Conservation (phyloP, 148 eudicot genomes). For the Arctostaphylos glauca region DNA sequence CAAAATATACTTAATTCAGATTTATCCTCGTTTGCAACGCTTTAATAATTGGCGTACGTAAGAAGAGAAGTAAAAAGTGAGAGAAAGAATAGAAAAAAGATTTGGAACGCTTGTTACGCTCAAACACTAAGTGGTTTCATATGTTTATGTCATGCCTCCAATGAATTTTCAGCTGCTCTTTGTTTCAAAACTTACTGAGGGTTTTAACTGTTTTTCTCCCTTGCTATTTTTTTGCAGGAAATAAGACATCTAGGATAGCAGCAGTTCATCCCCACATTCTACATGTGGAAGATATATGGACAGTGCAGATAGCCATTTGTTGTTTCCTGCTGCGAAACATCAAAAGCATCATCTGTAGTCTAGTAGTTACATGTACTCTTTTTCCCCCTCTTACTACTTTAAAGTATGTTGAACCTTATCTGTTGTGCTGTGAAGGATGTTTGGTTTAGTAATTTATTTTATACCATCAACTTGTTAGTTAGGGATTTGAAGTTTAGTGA, state of each 20-base stretch:
- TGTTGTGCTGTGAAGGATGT: background rate
- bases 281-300: background rate
- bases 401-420: background rate
- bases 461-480: background rate
- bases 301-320: background rate
- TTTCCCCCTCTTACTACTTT: background rate
- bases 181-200: background rate
- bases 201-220: background rate
- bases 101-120: background rate
- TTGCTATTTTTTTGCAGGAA: conserved; percentile 7
- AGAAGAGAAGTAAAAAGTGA: background rate
- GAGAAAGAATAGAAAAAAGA: background rate
- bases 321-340: background rate
- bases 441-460: background rate
- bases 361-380: background rate
- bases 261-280: background rate
- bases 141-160: background rate
- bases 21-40: background rate
- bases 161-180: background rate
- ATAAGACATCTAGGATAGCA: conserved; percentile 1
- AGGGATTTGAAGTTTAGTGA: background rate
- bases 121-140: background rate
- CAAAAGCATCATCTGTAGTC: background rate
- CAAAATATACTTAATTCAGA: background rate
- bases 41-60: too few relatives aligned